Evolutionary conservation across 805 yeast genomes (phyloP), one percentile per base, ranked within the genome.

Genomic region (Wickerhamomyces subpelliculosus): DNA sequence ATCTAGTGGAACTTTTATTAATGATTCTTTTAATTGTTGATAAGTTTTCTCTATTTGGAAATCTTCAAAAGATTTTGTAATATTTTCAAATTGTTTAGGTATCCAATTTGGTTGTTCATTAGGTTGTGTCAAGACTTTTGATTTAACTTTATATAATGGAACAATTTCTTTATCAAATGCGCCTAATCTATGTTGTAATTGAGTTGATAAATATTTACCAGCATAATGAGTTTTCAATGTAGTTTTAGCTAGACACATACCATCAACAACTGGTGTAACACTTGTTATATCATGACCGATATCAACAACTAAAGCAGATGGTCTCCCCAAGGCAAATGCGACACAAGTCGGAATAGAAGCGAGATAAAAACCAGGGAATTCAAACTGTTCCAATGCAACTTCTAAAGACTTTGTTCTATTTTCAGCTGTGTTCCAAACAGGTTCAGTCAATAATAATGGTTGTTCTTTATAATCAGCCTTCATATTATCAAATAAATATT

Each of bases 311-410:
- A 87, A 65, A 56, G 95, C 87, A 43, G 81, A 82, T 32, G 95
- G 88, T 55, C 94, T 72, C 4, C 95, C 96, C 46, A 84, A 82
- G 10, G 90, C 88, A 61, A 89, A 89, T 2, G 95, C 78, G 2
- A 84, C 79, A 62, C 95, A 83, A 0, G 94, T 81, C n/a, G 96
- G 90, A 8, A 81, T 71, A 41, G 87, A 81, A 12, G 85, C 88
- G 19, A 85, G 57, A 55, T 81, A 89, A 41, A 85, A 75, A 0
- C 94, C 97, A 27, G 93, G 89, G 48, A 80, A 82, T 27, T 75
- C 68, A 54, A 80, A 70, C 12, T 68, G 62, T 54, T 87, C 96
- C 42, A 84, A 69, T 30, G 83, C 70, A 1, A 75, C 67, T 58
- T 88, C 94, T 53, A 89, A 66, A 8, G 88, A 72, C 48, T 75